Evolutionary conservation across 1,284 basidiomycete genomes (phyloP), one percentile per base, ranked within the genome.

Genomic region (Cystobasidium pallidum): DNA sequence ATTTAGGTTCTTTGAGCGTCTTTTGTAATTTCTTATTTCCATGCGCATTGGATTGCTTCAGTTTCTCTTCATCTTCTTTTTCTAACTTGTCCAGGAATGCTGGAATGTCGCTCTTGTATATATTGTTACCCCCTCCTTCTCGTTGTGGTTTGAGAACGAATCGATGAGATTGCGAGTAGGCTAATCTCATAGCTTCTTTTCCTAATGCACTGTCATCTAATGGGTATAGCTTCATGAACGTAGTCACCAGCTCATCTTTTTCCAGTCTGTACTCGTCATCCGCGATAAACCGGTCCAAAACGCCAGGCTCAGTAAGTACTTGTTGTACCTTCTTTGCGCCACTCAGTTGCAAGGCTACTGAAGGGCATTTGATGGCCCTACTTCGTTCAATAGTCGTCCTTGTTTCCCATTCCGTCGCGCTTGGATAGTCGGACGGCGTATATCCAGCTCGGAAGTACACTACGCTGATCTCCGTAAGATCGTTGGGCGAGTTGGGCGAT

Each of bases 291-390:
- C 83, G 82, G 77, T 92, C 91, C 26, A 95, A 84, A 11, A 91
- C 82, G 0, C 88, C 88, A 0, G 87, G 86, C 41, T 88, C 86
- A 1, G 89, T 87, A 17, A 99, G 85, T 0, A 91, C 91, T 79
- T 98, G 89, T 81, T 98, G 96, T 0, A 99, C 88, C 80, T 97
- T 97, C 83, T 99, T 99, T 0, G 91, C 89, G 0, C 95, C 96
- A 0, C 94, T 92, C 2, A 99, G 87, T 78, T 99, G 96, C 3
- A 98, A 85, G 1, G 91, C 88, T 75, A 98, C 87, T 1, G 88
- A 88, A 0, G 95, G 95, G 78, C 94, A 99, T 78, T 98, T 96
- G 84, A 96, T 94, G 0, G 96, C 92, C 43, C 81, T 82, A 17
- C 89, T 90, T 32, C 86, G 83, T 79, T 97, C 93, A 28, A 98